Conservation (phyloP, 2,329 filamentous ascomycete genomes). For the Dendryphion nanum region DNA sequence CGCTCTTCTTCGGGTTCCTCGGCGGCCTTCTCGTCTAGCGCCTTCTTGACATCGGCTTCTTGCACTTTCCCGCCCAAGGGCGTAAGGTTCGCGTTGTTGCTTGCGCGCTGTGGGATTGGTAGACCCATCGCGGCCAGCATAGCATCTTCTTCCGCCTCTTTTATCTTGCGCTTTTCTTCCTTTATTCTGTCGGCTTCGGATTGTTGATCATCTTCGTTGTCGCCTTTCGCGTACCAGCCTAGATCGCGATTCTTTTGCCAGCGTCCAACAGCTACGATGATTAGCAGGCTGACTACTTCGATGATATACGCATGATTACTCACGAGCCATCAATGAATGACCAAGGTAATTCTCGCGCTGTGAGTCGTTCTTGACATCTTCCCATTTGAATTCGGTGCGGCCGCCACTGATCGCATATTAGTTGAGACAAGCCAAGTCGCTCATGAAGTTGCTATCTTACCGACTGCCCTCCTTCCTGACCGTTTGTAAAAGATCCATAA, state of each 20-base stretch:
- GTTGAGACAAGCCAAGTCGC: too few relatives aligned
- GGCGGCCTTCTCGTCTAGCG: constrained; percentile 49
- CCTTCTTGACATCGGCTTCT: constrained; percentile 57
- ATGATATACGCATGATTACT: constrained; percentile 8
- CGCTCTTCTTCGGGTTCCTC: constrained; percentile 30
- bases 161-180: constrained; percentile 78
- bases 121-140: constrained; percentile 80
- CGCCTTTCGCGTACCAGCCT: constrained; percentile 62
- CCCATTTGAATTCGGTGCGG: constrained; percentile 90
- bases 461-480: constrained; percentile 88
- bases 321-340: constrained; percentile 80
- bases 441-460: too few relatives aligned
- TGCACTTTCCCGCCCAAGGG: constrained; percentile 56
- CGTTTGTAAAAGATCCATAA: constrained; percentile 89
- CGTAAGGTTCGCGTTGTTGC: constrained; percentile 62
- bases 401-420: constrained; percentile 62
- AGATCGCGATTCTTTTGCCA: constrained; percentile 80
- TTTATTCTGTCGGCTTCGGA: constrained; percentile 54
- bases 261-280: constrained; percentile 69
- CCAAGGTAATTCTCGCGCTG: constrained; percentile 91
- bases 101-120: constrained; percentile 63
- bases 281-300: not conserved
- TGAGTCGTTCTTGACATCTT: constrained; percentile 80
- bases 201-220: constrained; percentile 55
- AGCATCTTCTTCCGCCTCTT: constrained; percentile 91